phyloP scores from a whole-genome alignment of 75 land plant genomes.

The Selaginella tamariscina region DNA sequence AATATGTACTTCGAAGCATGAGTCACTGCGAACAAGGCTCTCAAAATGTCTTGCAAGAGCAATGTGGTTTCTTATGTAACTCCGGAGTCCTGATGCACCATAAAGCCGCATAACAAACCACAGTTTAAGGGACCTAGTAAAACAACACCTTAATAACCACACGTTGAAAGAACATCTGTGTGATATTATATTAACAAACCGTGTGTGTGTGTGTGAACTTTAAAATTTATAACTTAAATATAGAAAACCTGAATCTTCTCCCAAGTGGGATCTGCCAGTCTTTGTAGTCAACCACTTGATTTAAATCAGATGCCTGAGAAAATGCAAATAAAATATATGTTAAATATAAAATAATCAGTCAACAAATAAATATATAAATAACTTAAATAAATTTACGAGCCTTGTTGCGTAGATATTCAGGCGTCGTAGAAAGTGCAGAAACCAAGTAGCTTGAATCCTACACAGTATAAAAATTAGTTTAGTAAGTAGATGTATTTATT shows the following conservation, averaged over 20 bases:
- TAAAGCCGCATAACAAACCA: conserved; percentile 68
- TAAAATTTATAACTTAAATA: too few species aligned
- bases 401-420: conserved; percentile 65
- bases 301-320: conserved; percentile 34
- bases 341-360: background rate
- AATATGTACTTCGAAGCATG: conserved; percentile 61
- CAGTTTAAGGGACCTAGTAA: too few species aligned
- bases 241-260: conserved; percentile 67
- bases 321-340: background rate
- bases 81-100: conserved; percentile 55
- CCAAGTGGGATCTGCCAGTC: conserved; percentile 94
- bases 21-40: conserved; percentile 40
- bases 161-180: too few species aligned
- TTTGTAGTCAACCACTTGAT: conserved; percentile 67
- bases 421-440: too few species aligned
- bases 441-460: conserved; percentile 53
- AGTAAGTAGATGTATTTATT: background rate
- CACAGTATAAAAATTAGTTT: conserved; percentile 26
- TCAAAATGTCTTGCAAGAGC: conserved; percentile 60
- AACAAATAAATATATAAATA: background rate
- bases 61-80: conserved; percentile 58
- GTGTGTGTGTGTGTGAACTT: too few species aligned
- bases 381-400: background rate
- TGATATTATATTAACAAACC: too few species aligned
- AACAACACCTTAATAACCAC: too few species aligned